phyloP scores from a whole-genome alignment of 2,329 filamentous ascomycete genomes.

The Pestalotiopsis sp. region DNA sequence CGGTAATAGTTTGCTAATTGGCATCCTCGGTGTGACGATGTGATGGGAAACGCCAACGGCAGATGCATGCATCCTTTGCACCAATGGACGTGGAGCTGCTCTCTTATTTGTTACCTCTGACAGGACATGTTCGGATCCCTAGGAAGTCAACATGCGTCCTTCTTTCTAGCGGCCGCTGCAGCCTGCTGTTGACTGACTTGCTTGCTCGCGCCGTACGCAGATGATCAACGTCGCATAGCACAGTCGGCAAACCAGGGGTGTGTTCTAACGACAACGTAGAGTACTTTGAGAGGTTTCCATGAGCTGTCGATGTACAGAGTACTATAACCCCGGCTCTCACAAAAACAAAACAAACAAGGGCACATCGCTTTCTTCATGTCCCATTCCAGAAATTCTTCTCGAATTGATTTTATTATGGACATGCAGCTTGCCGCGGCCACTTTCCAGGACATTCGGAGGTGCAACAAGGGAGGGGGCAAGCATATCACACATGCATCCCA shows the following conservation, averaged over 20 bases:
- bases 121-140: no score
- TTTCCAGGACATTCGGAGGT: not conserved
- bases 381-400: not conserved
- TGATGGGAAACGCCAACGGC: no score
- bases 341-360: not conserved
- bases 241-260: not conserved
- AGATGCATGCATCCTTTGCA: no score
- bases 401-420: not conserved
- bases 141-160: no score
- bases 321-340: not conserved
- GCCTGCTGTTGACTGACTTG: not conserved
- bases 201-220: not conserved
- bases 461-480: not conserved
- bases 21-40: no score
- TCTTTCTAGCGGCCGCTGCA: not conserved
- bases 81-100: no score
- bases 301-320: not conserved
- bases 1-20: no score
- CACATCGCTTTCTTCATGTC: not conserved
- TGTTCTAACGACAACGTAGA: not conserved
- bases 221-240: not conserved
- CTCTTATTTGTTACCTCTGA: no score
- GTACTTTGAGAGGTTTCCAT: not conserved
- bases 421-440: not conserved
- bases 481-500: not conserved